phyloP scores from a whole-genome alignment of 2,329 filamentous ascomycete species.

The Paraphaeosphaeria minitans region DNA sequence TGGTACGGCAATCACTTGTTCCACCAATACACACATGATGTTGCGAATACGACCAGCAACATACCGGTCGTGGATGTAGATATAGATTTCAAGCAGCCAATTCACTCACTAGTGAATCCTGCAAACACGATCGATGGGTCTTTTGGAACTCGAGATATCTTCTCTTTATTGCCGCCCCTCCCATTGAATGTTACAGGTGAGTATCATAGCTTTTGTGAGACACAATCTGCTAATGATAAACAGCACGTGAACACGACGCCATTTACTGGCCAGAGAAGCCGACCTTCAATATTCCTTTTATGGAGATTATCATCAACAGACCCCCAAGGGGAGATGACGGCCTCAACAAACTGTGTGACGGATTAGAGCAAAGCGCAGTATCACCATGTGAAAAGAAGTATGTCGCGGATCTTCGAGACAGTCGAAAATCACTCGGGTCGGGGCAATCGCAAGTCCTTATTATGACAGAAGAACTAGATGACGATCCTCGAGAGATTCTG shows the following conservation, averaged over 20 bases:
- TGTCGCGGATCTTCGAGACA: constrained; percentile 22
- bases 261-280: background rate
- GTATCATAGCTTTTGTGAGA: constrained; percentile 2
- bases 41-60: constrained; percentile 16
- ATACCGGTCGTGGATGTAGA: background rate
- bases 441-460: background rate
- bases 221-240: background rate
- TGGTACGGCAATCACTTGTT: constrained; percentile 50
- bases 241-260: background rate
- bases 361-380: background rate
- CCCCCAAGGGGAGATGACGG: background rate
- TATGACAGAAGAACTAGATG: background rate
- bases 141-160: background rate
- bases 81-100: background rate
- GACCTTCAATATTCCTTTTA: background rate
- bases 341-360: background rate
- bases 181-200: background rate
- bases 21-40: constrained; percentile 30
- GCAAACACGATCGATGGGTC: background rate
- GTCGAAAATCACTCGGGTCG: constrained; percentile 23
- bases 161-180: background rate
- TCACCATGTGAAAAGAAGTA: constrained; percentile 26
- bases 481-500: constrained; percentile 7
- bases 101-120: background rate
- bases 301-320: background rate